Evolutionary conservation across 2,329 filamentous ascomycete species (phyloP).

Genomic region (Teratosphaeria gauchensis): DNA sequence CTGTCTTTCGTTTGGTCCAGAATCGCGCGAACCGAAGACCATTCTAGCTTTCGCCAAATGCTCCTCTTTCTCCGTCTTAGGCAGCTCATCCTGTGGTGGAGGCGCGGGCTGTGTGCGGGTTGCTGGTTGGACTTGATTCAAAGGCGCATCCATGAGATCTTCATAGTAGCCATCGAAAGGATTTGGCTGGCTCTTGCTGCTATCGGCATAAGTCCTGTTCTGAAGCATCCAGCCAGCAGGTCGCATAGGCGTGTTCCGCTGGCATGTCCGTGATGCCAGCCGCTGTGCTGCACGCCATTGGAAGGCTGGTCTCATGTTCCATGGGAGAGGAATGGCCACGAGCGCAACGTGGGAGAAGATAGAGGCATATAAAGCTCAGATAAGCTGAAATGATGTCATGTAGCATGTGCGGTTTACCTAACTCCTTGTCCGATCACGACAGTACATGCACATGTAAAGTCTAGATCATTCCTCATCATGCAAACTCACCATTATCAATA

Average conservation of each 20-base stretch:
- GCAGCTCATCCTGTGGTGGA: slow-evolving; percentile 26
- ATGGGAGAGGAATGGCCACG: background rate
- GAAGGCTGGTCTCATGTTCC: background rate
- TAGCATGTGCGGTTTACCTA: too few relatives aligned
- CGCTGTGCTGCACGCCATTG: background rate
- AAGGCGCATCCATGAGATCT: slow-evolving; percentile 14
- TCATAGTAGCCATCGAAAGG: slow-evolving; percentile 15
- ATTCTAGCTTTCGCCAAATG: slow-evolving; percentile 52
- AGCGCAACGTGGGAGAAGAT: background rate
- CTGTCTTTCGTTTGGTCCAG: slow-evolving; percentile 60
- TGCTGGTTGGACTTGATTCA: slow-evolving; percentile 2
- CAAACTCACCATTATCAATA: too few relatives aligned
- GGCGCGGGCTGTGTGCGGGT: slow-evolving; percentile 9
- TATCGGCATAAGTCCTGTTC: background rate
- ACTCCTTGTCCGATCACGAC: too few relatives aligned
- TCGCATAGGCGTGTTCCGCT: background rate
- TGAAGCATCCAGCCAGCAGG: background rate
- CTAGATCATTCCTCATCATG: too few relatives aligned
- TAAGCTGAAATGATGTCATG: background rate
- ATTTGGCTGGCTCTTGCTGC: background rate
- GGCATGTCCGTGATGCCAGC: background rate
- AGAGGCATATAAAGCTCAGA: background rate
- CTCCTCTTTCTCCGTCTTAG: slow-evolving; percentile 43
- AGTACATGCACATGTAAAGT: too few relatives aligned
- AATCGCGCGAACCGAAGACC: slow-evolving; percentile 72